phyloP scores from a whole-genome alignment of 306 rosid species.

The Vicia villosa region DNA sequence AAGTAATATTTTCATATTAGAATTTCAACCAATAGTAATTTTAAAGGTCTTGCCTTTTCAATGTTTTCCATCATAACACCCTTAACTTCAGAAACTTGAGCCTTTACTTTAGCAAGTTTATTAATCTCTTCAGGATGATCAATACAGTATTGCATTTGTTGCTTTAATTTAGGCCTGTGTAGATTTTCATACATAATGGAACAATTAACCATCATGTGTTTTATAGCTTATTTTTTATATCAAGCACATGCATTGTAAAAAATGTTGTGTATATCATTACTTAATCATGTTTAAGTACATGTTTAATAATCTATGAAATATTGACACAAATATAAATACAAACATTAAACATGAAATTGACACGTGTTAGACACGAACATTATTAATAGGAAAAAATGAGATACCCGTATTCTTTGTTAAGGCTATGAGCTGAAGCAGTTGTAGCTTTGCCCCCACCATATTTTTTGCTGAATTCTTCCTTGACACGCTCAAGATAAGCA shows the following conservation, averaged over 20 bases:
- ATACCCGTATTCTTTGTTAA: slow-evolving; percentile 90
- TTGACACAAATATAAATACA: not conserved
- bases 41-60: slow-evolving; percentile 62
- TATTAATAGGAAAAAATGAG: not conserved
- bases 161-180: slow-evolving; percentile 78
- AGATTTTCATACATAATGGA: not conserved
- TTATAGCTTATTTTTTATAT: not conserved
- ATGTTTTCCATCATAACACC: slow-evolving; percentile 99
- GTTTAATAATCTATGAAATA: no score
- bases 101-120: slow-evolving; percentile 96
- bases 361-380: no score
- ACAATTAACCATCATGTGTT: not conserved
- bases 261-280: not conserved
- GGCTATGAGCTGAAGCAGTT: slow-evolving; percentile 63
- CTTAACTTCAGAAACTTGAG: slow-evolving; percentile 97
- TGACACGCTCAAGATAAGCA: slow-evolving; percentile 79
- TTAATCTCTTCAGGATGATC: slow-evolving; percentile 97
- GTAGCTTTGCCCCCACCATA: slow-evolving; percentile 90
- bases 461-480: slow-evolving; percentile 82
- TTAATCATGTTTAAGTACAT: not conserved
- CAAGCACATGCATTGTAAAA: not conserved
- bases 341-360: no score
- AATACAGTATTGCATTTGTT: slow-evolving; percentile 89
- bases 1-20: not conserved
- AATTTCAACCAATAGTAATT: not conserved